Evolutionary conservation across 2,329 filamentous ascomycete species (phyloP).

Genomic region (Aulographum hederae): DNA sequence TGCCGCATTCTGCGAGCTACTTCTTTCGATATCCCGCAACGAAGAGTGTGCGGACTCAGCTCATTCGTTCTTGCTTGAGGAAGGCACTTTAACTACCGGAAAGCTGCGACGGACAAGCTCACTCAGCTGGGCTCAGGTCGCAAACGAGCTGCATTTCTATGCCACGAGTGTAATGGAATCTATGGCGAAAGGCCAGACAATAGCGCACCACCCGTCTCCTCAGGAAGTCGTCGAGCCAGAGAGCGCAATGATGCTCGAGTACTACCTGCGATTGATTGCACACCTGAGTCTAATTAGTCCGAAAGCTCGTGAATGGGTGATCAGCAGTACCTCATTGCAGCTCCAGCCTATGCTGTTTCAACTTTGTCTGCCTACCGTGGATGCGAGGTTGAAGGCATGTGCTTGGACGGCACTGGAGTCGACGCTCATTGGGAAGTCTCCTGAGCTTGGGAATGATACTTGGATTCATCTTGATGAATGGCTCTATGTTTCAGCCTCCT

Average conservation of each 20-base stretch:
- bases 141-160: conserved; percentile 76
- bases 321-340: conserved; percentile 47
- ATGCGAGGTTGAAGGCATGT: conserved; percentile 61
- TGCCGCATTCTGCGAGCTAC: conserved; percentile 90
- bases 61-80: conserved; percentile 78
- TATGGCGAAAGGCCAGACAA: conserved; percentile 45
- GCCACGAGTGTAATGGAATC: too few relatives aligned
- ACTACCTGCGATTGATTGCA: conserved; percentile 73
- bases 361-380: conserved; percentile 59
- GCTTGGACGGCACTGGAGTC: conserved; percentile 64
- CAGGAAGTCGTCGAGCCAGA: conserved; percentile 66
- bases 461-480: conserved; percentile 71
- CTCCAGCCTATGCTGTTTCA: conserved; percentile 60
- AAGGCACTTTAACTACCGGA: conserved; percentile 50
- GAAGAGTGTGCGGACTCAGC: conserved; percentile 68
- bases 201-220: too few relatives aligned
- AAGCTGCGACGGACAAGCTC: conserved; percentile 71
- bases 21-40: conserved; percentile 72
- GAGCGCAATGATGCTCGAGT: conserved; percentile 90
- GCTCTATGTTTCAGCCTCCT: conserved; percentile 37
- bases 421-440: conserved; percentile 56
- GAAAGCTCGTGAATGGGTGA: conserved; percentile 53
- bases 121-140: conserved; percentile 83
- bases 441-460: conserved; percentile 49
- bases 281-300: conserved; percentile 63